These are phyloP conservation scores for Mycena rosella DNA, from an alignment of 768 basidiomycete species.

Conservation along the genomic window DNA sequence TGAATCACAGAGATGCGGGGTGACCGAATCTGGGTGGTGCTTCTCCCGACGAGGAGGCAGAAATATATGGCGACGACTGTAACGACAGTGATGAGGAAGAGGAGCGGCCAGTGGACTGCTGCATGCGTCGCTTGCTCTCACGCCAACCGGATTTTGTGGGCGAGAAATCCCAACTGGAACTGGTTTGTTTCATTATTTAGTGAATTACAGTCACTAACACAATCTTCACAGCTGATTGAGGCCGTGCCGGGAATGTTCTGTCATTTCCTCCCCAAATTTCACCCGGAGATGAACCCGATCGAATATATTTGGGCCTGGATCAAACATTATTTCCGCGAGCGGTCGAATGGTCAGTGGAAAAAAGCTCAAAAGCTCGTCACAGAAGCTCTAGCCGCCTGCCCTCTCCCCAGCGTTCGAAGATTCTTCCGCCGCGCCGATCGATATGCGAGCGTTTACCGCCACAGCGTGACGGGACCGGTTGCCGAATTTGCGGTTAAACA, in stretches of 20 bases:
- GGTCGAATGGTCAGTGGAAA: not conserved
- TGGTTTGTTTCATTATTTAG: not conserved
- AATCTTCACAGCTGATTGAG: not conserved
- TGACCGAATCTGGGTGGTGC: not conserved
- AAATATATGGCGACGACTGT: not conserved
- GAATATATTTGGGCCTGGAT: not conserved
- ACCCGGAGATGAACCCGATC: too few species aligned
- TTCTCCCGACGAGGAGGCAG: not conserved
- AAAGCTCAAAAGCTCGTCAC: not conserved
- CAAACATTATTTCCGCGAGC: not conserved
- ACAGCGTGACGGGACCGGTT: not conserved
- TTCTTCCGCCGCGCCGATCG: not conserved
- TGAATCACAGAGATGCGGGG: too few species aligned
- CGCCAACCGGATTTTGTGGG: not conserved
- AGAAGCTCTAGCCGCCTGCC: not conserved
- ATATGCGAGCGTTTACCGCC: not conserved
- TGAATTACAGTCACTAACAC: not conserved
- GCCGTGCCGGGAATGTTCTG: not conserved
- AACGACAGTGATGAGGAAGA: not conserved
- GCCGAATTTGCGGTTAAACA: not conserved
- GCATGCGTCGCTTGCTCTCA: not conserved
- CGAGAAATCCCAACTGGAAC: not conserved
- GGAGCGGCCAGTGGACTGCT: not conserved
- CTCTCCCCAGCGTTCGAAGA: not conserved
- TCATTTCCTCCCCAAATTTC: too few species aligned